A percentile compares a stretch with the other conserved stretches of the same genome.
Conservation (phyloP, 768 basidiomycete genomes). For the Termitomyces bulborhizus region DNA sequence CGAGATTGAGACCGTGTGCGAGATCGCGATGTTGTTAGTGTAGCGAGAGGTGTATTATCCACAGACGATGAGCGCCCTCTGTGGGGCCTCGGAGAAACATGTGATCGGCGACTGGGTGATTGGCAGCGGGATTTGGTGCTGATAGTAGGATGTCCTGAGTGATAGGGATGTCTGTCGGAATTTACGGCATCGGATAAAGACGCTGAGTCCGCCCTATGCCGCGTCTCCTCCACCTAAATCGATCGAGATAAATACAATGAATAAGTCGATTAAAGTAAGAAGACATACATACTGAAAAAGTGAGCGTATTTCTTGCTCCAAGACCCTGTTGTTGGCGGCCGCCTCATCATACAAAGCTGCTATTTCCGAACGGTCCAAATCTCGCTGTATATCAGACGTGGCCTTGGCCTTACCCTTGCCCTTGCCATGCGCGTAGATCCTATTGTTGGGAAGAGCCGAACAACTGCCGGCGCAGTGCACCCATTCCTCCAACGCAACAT, state of each 20-base stretch:
- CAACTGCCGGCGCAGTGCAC: neutral
- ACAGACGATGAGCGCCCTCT: neutral
- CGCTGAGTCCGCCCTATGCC: neutral
- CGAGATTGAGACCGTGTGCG: neutral
- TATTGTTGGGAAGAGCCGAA: neutral
- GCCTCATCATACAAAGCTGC: constrained; percentile 25
- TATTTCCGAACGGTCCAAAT: constrained; percentile 21
- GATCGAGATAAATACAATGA: neutral
- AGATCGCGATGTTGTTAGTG: neutral
- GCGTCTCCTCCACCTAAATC: constrained; percentile 7
- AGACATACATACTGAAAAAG: constrained; percentile 22
- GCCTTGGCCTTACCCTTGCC: neutral
- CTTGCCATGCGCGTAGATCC: neutral
- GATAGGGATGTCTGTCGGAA: neutral
- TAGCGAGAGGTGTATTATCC: neutral
- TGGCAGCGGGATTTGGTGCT: neutral
- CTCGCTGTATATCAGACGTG: neutral
- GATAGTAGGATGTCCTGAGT: neutral
- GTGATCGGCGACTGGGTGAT: neutral
- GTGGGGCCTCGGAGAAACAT: neutral
- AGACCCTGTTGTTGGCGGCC: constrained; percentile 24
- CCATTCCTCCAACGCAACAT: constrained; percentile 35
- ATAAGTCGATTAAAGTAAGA: neutral
- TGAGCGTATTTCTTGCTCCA: constrained; percentile 31
- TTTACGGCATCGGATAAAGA: neutral